Base-by-base conservation (phyloP, 1,284 basidiomycete genomes). In the Volvariella surrecta region DNA sequence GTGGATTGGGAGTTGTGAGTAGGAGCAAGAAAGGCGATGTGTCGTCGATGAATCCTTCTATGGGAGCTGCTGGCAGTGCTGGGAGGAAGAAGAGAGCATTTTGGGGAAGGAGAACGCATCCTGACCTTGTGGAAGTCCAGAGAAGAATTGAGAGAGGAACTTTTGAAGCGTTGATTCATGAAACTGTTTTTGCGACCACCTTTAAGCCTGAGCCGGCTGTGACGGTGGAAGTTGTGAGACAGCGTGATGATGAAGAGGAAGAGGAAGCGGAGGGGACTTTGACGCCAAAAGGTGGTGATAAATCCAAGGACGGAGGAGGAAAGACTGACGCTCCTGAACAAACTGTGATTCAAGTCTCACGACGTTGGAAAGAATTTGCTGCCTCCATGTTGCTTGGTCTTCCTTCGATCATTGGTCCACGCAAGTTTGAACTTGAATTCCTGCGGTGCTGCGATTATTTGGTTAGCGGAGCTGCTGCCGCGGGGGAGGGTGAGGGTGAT, bases 51-150 rank as follows among this genome's bases (percentile, higher is more conserved):
- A n/a, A n/a, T n/a, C n/a, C n/a, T n/a, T n/a, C n/a, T n/a, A n/a
- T n/a, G 28, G 43, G 42, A 52, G 61, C 48, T 46, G 41, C 48
- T 58, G 54, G 50, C 44, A 55, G 59, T 2, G 47, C 53, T 11
- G 65, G 63, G 44, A 68, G 77, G 56, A 74, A 76, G 64, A 79
- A 75, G 55, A 65, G 87, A 34, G 79, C 80, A 4, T 91, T 77
- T 58, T 89, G 87, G 85, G 88, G 88, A 6, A 67, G 82, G 44
- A 67, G 67, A 39, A 79, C 74, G 3, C 88, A 90, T 63, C 87
- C 87, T 9, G 79, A 83, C 45, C 61, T 90, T 9, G 61, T 74
- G 3, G 48, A 67, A 31, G 60, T 55, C 50, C 58, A 58, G 6
- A 39, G 46, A n/a, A 61, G 57, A 8, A 70, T 64, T 3, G 66